Percentiles rank a stretch among this genome's conserved stretches.
These are phyloP conservation scores for Comarum palustre DNA, from an alignment of 306 rosid species.

Conservation along the genomic window DNA sequence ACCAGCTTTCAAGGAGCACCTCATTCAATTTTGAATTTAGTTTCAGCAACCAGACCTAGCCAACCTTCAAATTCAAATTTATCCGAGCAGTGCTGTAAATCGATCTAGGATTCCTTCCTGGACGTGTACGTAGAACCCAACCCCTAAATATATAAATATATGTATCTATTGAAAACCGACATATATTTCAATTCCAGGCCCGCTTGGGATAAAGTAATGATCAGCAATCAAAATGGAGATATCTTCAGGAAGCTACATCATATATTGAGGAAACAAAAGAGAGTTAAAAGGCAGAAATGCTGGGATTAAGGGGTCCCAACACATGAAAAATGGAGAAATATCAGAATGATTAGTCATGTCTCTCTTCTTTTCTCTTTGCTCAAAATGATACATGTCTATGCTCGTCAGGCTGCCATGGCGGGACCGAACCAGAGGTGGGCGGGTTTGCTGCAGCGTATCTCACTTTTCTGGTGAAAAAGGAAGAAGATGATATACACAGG, in stretches of 20 bases:
- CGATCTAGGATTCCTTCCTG: slow-evolving; percentile 52
- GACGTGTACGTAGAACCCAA: background rate
- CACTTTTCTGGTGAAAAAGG: too few species aligned
- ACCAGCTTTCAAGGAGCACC: background rate
- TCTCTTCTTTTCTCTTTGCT: background rate
- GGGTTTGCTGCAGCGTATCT: too few species aligned
- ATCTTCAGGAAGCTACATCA: background rate
- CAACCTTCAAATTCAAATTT: slow-evolving; percentile 10
- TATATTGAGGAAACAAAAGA: slow-evolving; percentile 8
- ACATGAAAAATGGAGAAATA: slow-evolving; percentile 15
- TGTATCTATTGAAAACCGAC: too few species aligned
- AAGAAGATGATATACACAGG: too few species aligned
- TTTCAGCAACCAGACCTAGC: background rate
- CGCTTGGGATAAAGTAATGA: background rate
- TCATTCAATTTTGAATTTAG: background rate
- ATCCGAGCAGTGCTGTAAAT: slow-evolving; percentile 15
- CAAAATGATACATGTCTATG: background rate
- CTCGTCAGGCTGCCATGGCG: too few species aligned
- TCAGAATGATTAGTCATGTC: slow-evolving; percentile 5
- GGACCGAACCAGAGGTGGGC: too few species aligned
- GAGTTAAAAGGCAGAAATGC: slow-evolving; percentile 22
- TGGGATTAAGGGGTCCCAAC: slow-evolving; percentile 29
- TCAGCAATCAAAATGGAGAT: background rate
- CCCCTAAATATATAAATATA: background rate
- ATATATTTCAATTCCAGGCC: too few species aligned